Percentiles rank a stretch among this genome's conserved stretches.
These are phyloP conservation scores for Sodiomyces alkalinus DNA, from an alignment of 2,329 filamentous ascomycete genomes.

Conservation along the genomic window DNA sequence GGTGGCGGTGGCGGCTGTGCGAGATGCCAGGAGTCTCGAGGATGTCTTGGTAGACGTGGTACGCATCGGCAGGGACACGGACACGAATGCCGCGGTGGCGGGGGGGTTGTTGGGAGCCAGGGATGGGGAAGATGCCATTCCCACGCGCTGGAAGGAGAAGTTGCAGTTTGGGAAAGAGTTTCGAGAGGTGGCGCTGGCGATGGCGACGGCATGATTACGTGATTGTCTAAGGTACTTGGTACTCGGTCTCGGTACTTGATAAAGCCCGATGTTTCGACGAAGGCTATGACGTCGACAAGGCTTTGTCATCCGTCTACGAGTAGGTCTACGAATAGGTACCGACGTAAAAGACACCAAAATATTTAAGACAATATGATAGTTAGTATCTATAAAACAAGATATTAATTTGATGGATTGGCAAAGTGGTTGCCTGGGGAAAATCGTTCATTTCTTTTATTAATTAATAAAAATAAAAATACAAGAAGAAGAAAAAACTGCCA, in stretches of 20 bases:
- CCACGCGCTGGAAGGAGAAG: conserved; percentile 20
- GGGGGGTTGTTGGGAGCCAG: conserved; percentile 28
- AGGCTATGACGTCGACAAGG: no score
- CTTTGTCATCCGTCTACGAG: not conserved
- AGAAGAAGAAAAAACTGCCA: no score
- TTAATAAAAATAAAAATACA: no score
- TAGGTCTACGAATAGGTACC: not conserved
- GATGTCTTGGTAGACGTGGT: conserved; percentile 31
- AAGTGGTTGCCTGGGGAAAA: no score
- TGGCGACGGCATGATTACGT: not conserved
- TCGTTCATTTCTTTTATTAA: no score
- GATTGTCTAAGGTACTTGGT: no score
- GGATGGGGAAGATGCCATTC: conserved; percentile 26
- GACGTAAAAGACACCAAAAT: no score
- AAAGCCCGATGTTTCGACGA: no score
- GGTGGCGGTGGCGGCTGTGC: conserved; percentile 24
- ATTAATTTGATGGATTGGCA: no score
- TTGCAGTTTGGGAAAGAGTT: conserved; percentile 26
- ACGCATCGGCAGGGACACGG: conserved; percentile 26
- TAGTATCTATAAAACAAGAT: no score
- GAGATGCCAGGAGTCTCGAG: conserved; percentile 22
- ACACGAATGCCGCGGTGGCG: conserved; percentile 30
- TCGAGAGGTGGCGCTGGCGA: not conserved
- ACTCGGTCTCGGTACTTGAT: no score
- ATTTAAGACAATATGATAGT: no score